Evolutionary conservation across 805 yeast species (phyloP).

Genomic region (Lipomyces lipofer): DNA sequence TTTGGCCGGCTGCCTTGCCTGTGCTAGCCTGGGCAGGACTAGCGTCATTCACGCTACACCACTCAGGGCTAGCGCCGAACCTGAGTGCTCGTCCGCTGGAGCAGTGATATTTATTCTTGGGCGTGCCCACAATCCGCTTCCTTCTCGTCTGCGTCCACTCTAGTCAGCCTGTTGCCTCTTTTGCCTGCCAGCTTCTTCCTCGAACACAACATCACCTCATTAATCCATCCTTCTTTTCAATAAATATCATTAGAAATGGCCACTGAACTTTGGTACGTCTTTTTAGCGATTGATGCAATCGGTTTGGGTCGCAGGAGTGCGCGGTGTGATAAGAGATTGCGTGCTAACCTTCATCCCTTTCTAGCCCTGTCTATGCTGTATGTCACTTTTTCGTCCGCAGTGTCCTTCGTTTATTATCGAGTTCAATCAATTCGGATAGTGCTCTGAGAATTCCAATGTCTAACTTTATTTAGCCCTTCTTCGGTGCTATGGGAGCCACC

Average conservation of each 20-base stretch:
- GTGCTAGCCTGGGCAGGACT: constrained; percentile 6
- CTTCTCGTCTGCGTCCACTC: constrained; percentile 11
- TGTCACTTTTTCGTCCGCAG: constrained; percentile 31
- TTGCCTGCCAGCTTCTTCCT: constrained; percentile 6
- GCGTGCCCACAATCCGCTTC: constrained; percentile 19
- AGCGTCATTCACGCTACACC: constrained; percentile 5
- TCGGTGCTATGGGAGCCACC: constrained; percentile 99
- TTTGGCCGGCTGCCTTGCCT: constrained; percentile 8
- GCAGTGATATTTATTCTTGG: constrained; percentile 23
- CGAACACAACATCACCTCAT: constrained; percentile 8
- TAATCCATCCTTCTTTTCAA: background rate
- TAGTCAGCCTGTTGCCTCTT: background rate
- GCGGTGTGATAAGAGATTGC: background rate
- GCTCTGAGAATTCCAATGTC: background rate
- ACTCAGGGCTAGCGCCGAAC: constrained; percentile 11
- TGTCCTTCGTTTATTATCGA: background rate
- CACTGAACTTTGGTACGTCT: constrained; percentile 74
- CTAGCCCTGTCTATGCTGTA: constrained; percentile 72
- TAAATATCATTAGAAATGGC: constrained; percentile 40
- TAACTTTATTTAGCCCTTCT: constrained; percentile 68
- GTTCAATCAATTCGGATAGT: background rate
- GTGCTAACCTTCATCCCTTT: constrained; percentile 15
- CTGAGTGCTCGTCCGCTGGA: constrained; percentile 9
- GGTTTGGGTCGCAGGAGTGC: background rate
- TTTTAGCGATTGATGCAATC: constrained; percentile 35